Percentiles rank a stretch among this genome's conserved stretches.
phyloP scores from a whole-genome alignment of 2,329 filamentous ascomycete genomes.

The Aspergillus amoenus region DNA sequence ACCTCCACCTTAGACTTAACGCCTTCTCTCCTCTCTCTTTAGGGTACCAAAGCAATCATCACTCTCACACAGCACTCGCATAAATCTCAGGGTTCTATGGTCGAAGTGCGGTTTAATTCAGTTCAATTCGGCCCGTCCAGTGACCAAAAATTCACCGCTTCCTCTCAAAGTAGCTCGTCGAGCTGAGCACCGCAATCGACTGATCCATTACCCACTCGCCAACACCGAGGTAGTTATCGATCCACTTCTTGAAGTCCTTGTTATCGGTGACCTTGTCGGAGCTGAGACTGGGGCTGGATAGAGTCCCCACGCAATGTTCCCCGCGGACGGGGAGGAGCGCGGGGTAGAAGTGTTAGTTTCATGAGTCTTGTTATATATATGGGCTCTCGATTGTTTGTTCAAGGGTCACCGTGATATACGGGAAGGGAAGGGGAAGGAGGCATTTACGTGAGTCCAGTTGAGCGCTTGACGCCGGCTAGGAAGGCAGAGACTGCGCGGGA shows the following conservation, averaged over 20 bases:
- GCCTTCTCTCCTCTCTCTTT: too few species aligned
- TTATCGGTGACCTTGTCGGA: conserved; percentile 81
- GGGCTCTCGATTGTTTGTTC: not conserved
- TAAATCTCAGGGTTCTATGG: too few species aligned
- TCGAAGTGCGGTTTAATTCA: too few species aligned
- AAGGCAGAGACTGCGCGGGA: conserved; percentile 76
- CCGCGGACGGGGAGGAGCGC: conserved; percentile 20
- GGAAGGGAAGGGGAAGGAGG: conserved; percentile 17
- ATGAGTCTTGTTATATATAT: not conserved
- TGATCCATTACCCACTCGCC: conserved; percentile 99
- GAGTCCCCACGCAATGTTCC: conserved; percentile 28
- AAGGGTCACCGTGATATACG: not conserved
- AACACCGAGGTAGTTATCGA: conserved; percentile 88
- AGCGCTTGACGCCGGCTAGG: conserved; percentile 94
- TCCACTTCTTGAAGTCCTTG: conserved; percentile 81
- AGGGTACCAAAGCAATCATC: not conserved
- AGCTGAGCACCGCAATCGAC: conserved; percentile 85
- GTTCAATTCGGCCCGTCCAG: too few species aligned
- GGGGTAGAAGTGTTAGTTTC: conserved; percentile 29
- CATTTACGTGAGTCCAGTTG: conserved; percentile 95
- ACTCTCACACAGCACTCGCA: too few species aligned
- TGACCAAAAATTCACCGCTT: conserved; percentile 51
- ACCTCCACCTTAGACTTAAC: not conserved
- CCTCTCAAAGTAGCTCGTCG: conserved; percentile 87
- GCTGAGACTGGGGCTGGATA: conserved; percentile 69